Conservation (phyloP, 441 rosid genomes). For the Cnidoscolus chayamansa region DNA sequence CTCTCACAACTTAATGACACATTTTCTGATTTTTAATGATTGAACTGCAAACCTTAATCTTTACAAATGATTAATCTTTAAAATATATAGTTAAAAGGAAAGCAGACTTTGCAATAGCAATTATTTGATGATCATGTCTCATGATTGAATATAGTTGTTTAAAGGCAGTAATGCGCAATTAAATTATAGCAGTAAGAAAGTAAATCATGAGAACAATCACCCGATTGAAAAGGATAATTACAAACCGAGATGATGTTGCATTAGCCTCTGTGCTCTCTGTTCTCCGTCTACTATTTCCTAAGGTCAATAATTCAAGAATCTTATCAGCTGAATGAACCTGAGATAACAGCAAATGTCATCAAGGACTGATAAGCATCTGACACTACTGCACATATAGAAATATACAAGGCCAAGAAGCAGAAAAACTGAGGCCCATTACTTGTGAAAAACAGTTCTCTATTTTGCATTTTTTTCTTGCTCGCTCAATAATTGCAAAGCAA, state of each 20-base stretch:
- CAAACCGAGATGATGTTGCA: conserved; percentile 77
- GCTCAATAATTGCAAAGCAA: not conserved
- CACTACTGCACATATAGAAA: not conserved
- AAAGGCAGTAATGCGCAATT: not conserved
- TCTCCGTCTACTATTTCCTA: conserved; percentile 87
- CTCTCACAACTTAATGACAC: not conserved
- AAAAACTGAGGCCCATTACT: not conserved
- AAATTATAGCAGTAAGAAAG: not conserved
- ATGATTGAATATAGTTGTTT: not conserved
- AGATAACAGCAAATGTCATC: conserved; percentile 24
- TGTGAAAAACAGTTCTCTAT: no score
- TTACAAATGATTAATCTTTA: not conserved
- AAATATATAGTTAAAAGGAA: not conserved
- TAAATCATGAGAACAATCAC: conserved; percentile 11
- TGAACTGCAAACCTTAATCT: not conserved
- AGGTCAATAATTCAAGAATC: conserved; percentile 81
- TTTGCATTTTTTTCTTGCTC: no score
- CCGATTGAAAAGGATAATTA: conserved; percentile 7
- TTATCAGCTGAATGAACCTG: conserved; percentile 87
- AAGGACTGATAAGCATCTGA: conserved; percentile 13
- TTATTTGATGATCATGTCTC: not conserved
- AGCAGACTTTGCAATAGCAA: not conserved
- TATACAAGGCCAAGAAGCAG: conserved; percentile 1
- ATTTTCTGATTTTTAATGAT: not conserved
- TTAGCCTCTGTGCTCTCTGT: conserved; percentile 91